Evolutionary conservation across 2,329 filamentous ascomycete species (phyloP).

Genomic region (Mycosphaerella sp.): DNA sequence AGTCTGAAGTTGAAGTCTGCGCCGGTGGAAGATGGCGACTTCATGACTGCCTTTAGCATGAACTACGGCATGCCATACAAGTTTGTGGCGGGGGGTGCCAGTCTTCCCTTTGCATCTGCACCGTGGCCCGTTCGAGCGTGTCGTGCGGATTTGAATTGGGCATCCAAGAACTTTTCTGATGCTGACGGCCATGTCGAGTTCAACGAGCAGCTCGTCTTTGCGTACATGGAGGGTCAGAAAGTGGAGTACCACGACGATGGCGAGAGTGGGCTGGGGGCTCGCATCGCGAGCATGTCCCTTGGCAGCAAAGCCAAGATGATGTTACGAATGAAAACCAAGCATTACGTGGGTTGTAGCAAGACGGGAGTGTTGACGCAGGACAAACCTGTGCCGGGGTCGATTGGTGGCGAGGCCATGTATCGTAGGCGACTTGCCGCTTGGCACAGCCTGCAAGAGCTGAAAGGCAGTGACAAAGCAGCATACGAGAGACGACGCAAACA

Average conservation of each 20-base stretch:
- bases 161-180: slow-evolving; percentile 40
- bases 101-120: slow-evolving; percentile 45
- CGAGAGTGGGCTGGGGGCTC: slow-evolving; percentile 55
- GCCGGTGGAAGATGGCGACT: slow-evolving; percentile 22
- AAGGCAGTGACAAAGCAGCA: slow-evolving; percentile 12
- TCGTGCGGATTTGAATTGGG: slow-evolving; percentile 52
- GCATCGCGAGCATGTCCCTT: slow-evolving; percentile 56
- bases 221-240: slow-evolving; percentile 54
- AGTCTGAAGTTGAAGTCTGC: background rate
- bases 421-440: slow-evolving; percentile 32
- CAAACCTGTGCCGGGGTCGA: slow-evolving; percentile 23
- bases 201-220: slow-evolving; percentile 58
- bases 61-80: slow-evolving; percentile 57
- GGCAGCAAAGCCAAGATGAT: slow-evolving; percentile 54
- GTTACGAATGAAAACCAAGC: slow-evolving; percentile 51
- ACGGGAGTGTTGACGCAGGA: slow-evolving; percentile 32
- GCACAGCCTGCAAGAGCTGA: slow-evolving; percentile 24
- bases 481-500: slow-evolving; percentile 30
- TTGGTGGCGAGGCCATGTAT: slow-evolving; percentile 26
- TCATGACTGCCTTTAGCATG: slow-evolving; percentile 34
- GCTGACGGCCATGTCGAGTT: slow-evolving; percentile 39
- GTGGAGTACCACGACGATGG: slow-evolving; percentile 65
- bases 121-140: slow-evolving; percentile 44
- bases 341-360: slow-evolving; percentile 37
- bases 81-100: slow-evolving; percentile 53